A percentile compares a stretch with the other conserved stretches of the same genome.
Evolutionary conservation across 768 basidiomycete genomes (phyloP).

Genomic region (Chlorophyllum brunneum): DNA sequence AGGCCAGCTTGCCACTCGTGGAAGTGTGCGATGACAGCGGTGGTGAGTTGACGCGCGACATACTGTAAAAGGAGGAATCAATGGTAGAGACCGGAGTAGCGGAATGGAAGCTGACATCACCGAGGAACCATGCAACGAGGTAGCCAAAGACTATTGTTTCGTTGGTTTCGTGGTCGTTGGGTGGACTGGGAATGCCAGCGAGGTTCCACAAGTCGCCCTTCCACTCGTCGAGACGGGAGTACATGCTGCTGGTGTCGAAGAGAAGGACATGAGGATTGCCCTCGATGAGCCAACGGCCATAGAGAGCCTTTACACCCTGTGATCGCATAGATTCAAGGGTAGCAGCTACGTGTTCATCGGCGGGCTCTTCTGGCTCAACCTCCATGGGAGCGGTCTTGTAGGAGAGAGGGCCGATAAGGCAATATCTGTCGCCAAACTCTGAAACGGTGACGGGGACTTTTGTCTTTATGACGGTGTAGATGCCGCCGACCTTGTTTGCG

Average conservation of each 20-base stretch:
- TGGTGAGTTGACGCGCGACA: slow-evolving; percentile 72
- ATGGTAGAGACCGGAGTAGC: slow-evolving; percentile 2
- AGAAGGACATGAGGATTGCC: slow-evolving; percentile 93
- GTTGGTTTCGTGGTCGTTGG: slow-evolving; percentile 97
- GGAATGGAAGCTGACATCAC: slow-evolving; percentile 63
- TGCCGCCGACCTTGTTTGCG: slow-evolving; percentile 98
- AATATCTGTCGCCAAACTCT: slow-evolving; percentile 94
- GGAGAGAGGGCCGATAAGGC: slow-evolving; percentile 94
- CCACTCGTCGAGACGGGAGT: slow-evolving; percentile 93
- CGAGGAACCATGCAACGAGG: slow-evolving; percentile 99
- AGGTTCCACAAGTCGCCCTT: slow-evolving; percentile 98
- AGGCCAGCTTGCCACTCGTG: slow-evolving; percentile 99
- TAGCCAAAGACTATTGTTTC: slow-evolving; percentile 98
- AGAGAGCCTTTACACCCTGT: slow-evolving; percentile 90
- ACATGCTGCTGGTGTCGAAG: slow-evolving; percentile 91
- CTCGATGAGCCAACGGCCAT: slow-evolving; percentile 98
- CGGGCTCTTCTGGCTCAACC: slow-evolving; percentile 90
- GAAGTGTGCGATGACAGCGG: slow-evolving; percentile 94
- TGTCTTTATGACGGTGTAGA: slow-evolving; percentile 99
- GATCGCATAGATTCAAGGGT: slow-evolving; percentile 80
- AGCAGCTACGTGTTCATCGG: slow-evolving; percentile 71
- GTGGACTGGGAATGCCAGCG: slow-evolving; percentile 95
- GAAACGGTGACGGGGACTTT: slow-evolving; percentile 97
- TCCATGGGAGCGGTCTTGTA: slow-evolving; percentile 99
- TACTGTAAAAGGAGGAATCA: slow-evolving; percentile 46